Evolutionary conservation across 495 filamentous ascomycete genomes (phyloP).

Genomic region (Xylaria palmicola): DNA sequence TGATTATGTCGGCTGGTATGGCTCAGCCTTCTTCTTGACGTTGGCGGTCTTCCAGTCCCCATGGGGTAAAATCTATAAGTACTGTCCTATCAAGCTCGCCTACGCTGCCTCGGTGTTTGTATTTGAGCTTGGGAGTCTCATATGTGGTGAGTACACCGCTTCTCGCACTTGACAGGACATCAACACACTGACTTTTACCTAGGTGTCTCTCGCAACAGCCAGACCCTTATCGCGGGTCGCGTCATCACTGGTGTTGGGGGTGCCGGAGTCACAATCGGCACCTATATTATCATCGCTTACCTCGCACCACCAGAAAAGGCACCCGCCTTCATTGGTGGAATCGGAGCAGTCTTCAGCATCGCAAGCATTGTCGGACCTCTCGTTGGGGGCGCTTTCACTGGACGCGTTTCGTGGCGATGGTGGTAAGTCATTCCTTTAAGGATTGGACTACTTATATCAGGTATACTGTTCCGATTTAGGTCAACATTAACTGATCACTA

Average conservation of each 20-base stretch:
- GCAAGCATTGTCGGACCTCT: slow-evolving; percentile 25
- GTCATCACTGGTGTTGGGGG: slow-evolving; percentile 46
- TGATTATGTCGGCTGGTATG: slow-evolving; percentile 45
- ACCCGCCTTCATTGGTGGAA: neutral
- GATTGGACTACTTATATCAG: neutral
- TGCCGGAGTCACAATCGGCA: slow-evolving; percentile 29
- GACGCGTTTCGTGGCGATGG: slow-evolving; percentile 40
- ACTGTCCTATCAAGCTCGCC: slow-evolving; percentile 40
- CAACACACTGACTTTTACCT: neutral
- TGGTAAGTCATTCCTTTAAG: slow-evolving; percentile 7
- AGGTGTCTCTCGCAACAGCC: neutral
- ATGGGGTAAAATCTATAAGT: slow-evolving; percentile 32
- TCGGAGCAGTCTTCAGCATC: slow-evolving; percentile 14
- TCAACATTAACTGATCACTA: no score
- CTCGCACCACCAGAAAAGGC: slow-evolving; percentile 20
- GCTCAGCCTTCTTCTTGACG: slow-evolving; percentile 27
- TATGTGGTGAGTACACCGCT: slow-evolving; percentile 42
- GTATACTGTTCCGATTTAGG: no score
- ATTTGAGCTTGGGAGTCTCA: slow-evolving; percentile 47
- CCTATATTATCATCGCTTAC: slow-evolving; percentile 30
- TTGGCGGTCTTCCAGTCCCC: slow-evolving; percentile 20
- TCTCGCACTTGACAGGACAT: slow-evolving; percentile 39
- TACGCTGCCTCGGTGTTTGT: slow-evolving; percentile 44
- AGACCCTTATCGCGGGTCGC: slow-evolving; percentile 37
- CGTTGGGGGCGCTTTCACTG: slow-evolving; percentile 49